Percentiles rank a stretch among this genome's conserved stretches.
Conservation (phyloP, 2,329 filamentous ascomycete genomes). For the Cryphonectria carpinicola region DNA sequence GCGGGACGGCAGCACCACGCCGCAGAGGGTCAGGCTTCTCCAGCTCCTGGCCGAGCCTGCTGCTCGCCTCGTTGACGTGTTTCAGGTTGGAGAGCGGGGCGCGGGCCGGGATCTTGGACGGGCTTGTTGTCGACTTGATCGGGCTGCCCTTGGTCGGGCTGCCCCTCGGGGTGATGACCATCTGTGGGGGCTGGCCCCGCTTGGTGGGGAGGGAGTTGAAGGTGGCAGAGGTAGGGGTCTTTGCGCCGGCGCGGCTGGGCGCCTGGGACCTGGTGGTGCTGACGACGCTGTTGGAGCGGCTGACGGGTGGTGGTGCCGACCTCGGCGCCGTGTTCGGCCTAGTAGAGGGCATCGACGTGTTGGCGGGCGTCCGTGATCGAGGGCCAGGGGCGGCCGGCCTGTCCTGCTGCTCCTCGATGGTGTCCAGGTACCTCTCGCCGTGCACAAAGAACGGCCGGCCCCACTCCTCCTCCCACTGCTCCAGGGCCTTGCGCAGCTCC, state of each 20-base stretch:
- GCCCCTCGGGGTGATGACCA: constrained; percentile 40
- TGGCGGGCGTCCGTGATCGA: constrained; percentile 76
- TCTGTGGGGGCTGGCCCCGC: constrained; percentile 38
- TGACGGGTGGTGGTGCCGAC: constrained; percentile 39
- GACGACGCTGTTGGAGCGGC: constrained; percentile 38
- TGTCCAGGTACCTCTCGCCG: constrained; percentile 87
- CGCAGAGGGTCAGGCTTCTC: constrained; percentile 44
- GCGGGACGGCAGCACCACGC: constrained; percentile 49
- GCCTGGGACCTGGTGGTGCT: constrained; percentile 42
- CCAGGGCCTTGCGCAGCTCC: constrained; percentile 81
- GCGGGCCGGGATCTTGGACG: constrained; percentile 71
- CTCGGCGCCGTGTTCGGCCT: constrained; percentile 51
- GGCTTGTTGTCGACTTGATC: constrained; percentile 63
- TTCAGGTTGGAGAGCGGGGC: constrained; percentile 71
- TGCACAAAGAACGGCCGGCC: constrained; percentile 91
- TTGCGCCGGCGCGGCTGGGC: constrained; percentile 49
- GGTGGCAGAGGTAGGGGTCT: constrained; percentile 57
- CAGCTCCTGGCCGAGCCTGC: constrained; percentile 60
- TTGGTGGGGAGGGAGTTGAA: constrained; percentile 35
- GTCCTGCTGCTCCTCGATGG: constrained; percentile 67
- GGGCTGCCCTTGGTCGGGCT: constrained; percentile 70
- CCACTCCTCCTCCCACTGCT: constrained; percentile 91
- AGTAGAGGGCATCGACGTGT: constrained; percentile 39
- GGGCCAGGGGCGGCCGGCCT: constrained; percentile 64
- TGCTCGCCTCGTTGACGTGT: constrained; percentile 79